A percentile compares a stretch with the other conserved stretches of the same genome.
phyloP scores from a whole-genome alignment of 2,329 filamentous ascomycete species.

The Sclerotinia minor region DNA sequence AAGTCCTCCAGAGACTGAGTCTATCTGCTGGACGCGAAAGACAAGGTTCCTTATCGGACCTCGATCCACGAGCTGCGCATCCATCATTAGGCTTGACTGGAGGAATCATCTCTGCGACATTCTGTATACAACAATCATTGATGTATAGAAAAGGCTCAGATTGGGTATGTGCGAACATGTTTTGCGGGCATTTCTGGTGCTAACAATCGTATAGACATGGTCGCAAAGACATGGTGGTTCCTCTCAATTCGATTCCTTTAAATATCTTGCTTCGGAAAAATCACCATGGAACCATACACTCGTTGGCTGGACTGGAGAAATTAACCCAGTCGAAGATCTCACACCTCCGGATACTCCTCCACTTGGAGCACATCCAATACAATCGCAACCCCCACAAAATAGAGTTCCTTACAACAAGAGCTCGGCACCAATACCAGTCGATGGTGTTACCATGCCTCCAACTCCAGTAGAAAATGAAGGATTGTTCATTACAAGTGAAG shows the following conservation, averaged over 20 bases:
- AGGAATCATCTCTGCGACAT: conserved; percentile 67
- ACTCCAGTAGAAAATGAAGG: conserved; percentile 65
- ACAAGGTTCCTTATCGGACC: conserved; percentile 53
- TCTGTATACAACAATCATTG: conserved; percentile 61
- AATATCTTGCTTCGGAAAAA: conserved; percentile 79
- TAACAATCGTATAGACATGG: conserved; percentile 58
- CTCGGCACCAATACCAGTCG: conserved; percentile 76
- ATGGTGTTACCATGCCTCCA: conserved; percentile 56
- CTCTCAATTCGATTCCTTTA: conserved; percentile 87
- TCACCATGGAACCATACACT: conserved; percentile 89
- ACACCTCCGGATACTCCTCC: conserved; percentile 52
- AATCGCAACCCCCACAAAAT: conserved; percentile 43
- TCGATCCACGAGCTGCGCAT: conserved; percentile 53
- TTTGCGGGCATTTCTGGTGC: conserved; percentile 12
- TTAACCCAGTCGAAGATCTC: conserved; percentile 54
- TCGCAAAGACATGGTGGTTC: conserved; percentile 81
- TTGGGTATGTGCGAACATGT: conserved; percentile 53
- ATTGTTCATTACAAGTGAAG: conserved; percentile 67
- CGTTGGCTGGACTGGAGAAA: conserved; percentile 93
- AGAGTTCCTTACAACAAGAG: conserved; percentile 63
- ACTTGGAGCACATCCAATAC: conserved; percentile 47
- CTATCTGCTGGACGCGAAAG: conserved; percentile 35
- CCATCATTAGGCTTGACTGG: conserved; percentile 60
- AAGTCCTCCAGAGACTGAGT: conserved; percentile 49
- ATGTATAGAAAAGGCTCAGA: conserved; percentile 59